Conservation (phyloP, 805 yeast species). For the Candida boleticola region DNA sequence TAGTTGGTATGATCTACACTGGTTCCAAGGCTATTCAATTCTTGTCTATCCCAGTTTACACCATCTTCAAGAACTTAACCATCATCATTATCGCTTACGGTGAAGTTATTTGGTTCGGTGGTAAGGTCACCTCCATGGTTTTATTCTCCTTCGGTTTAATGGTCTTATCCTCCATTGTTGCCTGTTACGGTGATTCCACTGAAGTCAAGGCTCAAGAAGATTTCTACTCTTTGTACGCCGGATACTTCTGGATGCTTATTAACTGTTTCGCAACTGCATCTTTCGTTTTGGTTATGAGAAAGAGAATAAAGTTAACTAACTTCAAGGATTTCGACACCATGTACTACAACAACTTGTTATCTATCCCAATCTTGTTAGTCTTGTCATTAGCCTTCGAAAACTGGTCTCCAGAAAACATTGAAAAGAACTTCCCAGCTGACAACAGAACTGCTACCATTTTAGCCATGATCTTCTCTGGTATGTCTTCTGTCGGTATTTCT, state of each 20-base stretch:
- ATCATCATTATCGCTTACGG: conserved; percentile 97
- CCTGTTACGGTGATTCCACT: conserved; percentile 79
- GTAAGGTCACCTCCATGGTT: conserved; percentile 85
- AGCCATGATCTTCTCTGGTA: conserved; percentile 90
- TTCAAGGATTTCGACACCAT: conserved; percentile 97
- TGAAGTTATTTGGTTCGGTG: conserved; percentile 97
- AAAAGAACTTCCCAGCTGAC: conserved; percentile 73
- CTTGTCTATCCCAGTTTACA: conserved; percentile 92
- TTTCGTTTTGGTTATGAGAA: conserved; percentile 92
- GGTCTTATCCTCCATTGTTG: conserved; percentile 95
- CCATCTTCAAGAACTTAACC: conserved; percentile 96
- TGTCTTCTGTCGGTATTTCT: conserved; percentile 93
- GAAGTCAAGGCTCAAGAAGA: conserved; percentile 38
- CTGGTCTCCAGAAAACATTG: conserved; percentile 83
- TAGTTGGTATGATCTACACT: conserved; percentile 94
- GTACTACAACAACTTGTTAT: conserved; percentile 94
- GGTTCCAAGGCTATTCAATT: conserved; percentile 91
- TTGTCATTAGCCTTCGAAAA: conserved; percentile 82
- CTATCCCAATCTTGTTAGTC: conserved; percentile 82
- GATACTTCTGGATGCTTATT: conserved; percentile 95
- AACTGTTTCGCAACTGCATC: conserved; percentile 95
- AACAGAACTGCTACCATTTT: conserved; percentile 66
- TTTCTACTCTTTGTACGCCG: conserved; percentile 53
- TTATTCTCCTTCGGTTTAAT: conserved; percentile 83
- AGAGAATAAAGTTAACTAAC: conserved; percentile 94